Evolutionary conservation across 148 eudicot species (phyloP), one percentile per base, ranked within the genome.

Genomic region (Rhododendron henanense): DNA sequence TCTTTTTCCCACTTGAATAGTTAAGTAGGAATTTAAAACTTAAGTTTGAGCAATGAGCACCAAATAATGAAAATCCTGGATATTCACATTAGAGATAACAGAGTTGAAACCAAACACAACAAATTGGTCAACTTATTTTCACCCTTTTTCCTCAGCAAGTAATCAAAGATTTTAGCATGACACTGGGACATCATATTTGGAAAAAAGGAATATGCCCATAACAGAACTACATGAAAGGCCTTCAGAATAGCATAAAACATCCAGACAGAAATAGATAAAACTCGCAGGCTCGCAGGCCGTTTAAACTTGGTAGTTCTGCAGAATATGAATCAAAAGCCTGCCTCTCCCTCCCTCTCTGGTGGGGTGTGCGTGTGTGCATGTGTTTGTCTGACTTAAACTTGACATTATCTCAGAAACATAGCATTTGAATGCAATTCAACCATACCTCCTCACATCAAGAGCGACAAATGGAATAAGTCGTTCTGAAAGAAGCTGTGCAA

Each of bases 401-500:
- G 48, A 53, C 10, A 35, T 53, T 33, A 81, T 37, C 21, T 61
- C 25, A 21, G 71, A 65, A 39, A 55, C 7, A 39, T 23, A 77
- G 16, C 57, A 77, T 25, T 65, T 69, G 69, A 59, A 10, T 78
- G 55, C 48, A 47, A 83, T 61, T 21, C 9, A 83, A 69, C 39
- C 67, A 87, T 89, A 97, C 99, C 96, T 97, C 89, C 98, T 93
- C 89, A 97, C 99, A 91, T 97, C 99, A 86, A 97, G 98, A 45
- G 99, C 99, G 85, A 97, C 99, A 94, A 97, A 97, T 84, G 99
- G 99, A 87, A 97, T 97, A 53, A 97, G 89, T 81, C 96, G 90
- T 91, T 97, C 98, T 19, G 99, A 97, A 77, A 97, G 99, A 89
- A 97, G 99, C 87, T 97, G 99, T 19, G 99, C 99, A 81, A 97